Conservation (phyloP, 139 green algal genomes). For the Tetraselmis striata region DNA sequence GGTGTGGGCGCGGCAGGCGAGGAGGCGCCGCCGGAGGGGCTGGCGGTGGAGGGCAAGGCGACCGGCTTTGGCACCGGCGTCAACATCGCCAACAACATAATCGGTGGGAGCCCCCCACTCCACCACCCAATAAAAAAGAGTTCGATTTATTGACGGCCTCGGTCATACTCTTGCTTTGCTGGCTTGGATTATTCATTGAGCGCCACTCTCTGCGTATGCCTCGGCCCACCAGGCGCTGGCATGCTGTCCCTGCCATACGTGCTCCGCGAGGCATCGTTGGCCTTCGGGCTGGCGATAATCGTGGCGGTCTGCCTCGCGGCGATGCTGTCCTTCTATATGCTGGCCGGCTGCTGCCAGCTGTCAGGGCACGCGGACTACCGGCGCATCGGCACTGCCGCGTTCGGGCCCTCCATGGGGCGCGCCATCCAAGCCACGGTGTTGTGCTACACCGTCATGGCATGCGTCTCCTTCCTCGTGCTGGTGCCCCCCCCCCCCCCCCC, state of each 20-base stretch:
- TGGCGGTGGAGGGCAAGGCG: not conserved
- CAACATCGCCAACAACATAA: not conserved
- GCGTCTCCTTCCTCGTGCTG: not conserved
- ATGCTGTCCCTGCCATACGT: not conserved
- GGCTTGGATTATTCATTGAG: too few species aligned
- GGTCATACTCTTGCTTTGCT: too few species aligned
- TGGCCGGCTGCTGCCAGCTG: not conserved
- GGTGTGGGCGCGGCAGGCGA: too few species aligned
- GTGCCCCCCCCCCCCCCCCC: too few species aligned
- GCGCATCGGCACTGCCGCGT: not conserved
- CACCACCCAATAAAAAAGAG: too few species aligned
- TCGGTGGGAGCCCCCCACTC: too few species aligned
- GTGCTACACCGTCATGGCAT: not conserved
- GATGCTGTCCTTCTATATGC: not conserved
- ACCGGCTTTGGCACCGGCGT: not conserved
- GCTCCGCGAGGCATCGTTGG: not conserved
- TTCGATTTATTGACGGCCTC: too few species aligned
- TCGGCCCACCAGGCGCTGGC: not conserved
- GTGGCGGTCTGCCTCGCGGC: not conserved
- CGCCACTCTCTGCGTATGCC: too few species aligned
- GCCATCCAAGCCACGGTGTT: not conserved
- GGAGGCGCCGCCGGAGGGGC: too few species aligned
- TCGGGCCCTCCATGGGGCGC: not conserved
- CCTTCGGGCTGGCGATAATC: not conserved
- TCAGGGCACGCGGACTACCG: not conserved